Evolutionary conservation across 768 basidiomycete genomes (phyloP).

Genomic region (Mrakia gelida): DNA sequence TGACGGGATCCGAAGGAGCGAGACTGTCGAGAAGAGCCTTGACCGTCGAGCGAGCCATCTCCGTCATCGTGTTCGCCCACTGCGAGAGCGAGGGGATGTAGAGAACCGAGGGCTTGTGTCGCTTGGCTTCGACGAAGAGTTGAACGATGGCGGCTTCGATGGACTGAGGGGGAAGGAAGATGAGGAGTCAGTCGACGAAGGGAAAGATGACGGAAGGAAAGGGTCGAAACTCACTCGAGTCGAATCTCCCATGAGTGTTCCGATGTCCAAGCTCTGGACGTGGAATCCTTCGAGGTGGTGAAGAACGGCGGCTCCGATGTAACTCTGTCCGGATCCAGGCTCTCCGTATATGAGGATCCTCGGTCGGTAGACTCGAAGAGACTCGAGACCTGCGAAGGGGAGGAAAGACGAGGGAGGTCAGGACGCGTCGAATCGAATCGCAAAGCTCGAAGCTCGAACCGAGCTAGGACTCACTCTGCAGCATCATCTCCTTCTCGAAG

Average conservation of each 20-base stretch:
- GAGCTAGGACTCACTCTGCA: conserved; percentile 64
- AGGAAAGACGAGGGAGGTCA: not conserved
- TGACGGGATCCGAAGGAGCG: conserved; percentile 85
- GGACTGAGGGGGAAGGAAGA: conserved; percentile 52
- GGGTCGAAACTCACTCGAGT: conserved; percentile 60
- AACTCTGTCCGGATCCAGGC: conserved; percentile 83
- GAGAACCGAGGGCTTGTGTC: conserved; percentile 91
- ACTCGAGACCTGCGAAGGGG: conserved; percentile 70
- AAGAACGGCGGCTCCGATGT: conserved; percentile 81
- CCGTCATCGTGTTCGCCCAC: conserved; percentile 81
- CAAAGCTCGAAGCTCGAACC: not conserved
- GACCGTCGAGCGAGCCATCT: conserved; percentile 76
- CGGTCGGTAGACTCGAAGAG: conserved; percentile 81
- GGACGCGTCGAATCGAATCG: not conserved
- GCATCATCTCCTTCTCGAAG: conserved; percentile 77
- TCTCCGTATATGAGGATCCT: conserved; percentile 76
- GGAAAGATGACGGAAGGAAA: not conserved
- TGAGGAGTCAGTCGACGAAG: not conserved
- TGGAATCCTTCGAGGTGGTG: conserved; percentile 96
- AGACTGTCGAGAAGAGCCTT: conserved; percentile 88
- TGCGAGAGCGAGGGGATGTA: conserved; percentile 84
- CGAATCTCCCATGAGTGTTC: conserved; percentile 79
- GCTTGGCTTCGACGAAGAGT: conserved; percentile 91
- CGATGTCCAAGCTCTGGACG: conserved; percentile 87
- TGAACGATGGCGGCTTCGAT: conserved; percentile 90